phyloP scores from a whole-genome alignment of 495 filamentous ascomycete genomes.

The Penicillium lividum region DNA sequence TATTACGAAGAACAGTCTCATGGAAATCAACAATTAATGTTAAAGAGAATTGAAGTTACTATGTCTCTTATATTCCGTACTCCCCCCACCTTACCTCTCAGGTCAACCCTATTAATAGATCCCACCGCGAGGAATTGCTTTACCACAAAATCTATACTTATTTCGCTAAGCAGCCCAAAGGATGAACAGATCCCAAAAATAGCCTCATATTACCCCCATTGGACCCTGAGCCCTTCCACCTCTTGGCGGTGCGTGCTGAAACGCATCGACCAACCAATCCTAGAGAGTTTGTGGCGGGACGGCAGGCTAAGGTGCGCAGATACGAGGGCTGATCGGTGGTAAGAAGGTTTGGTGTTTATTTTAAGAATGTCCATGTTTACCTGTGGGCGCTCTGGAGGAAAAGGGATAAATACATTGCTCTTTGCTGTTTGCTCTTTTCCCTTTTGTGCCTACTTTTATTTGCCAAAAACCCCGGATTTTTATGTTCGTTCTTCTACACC shows the following conservation, averaged over 20 bases:
- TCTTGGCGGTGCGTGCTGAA: constrained; percentile 29
- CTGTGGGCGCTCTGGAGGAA: neutral
- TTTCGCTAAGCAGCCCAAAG: neutral
- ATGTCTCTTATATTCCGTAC: too few relatives aligned
- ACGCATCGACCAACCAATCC: constrained; percentile 18
- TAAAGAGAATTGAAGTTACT: too few relatives aligned
- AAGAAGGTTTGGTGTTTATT: constrained; percentile 3
- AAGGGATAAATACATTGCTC: neutral
- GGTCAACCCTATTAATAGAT: too few relatives aligned
- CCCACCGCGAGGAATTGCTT: neutral
- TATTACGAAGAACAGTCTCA: too few relatives aligned
- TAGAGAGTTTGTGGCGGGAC: neutral
- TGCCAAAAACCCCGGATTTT: too few relatives aligned
- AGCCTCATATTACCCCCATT: neutral
- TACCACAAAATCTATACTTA: neutral
- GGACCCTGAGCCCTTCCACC: constrained; percentile 11
- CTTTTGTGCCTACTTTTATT: too few relatives aligned
- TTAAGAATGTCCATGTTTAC: neutral
- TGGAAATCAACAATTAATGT: too few relatives aligned
- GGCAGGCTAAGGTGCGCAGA: neutral
- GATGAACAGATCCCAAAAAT: constrained; percentile 18
- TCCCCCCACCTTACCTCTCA: too few relatives aligned
- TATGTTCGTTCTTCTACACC: too few relatives aligned
- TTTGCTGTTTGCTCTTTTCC: neutral
- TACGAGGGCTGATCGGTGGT: constrained; percentile 1